Percentiles rank a stretch among this genome's conserved stretches.
Conservation (phyloP, 1,284 basidiomycete species). For the Ceratorhiza oryzae-sativae region DNA sequence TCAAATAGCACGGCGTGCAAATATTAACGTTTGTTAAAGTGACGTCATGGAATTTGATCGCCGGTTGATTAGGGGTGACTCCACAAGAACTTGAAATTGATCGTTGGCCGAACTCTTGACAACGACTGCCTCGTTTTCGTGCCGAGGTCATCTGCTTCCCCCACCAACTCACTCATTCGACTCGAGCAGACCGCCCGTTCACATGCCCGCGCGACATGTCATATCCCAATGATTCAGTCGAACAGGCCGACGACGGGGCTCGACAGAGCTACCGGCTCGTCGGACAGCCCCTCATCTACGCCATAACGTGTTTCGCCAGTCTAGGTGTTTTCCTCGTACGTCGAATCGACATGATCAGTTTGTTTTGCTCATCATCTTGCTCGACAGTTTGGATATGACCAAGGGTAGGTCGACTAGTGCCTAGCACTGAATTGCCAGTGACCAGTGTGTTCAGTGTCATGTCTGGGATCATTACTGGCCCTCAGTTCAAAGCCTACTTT, state of each 20-base stretch:
- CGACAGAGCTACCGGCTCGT: constrained; percentile 57
- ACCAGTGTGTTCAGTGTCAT: constrained; percentile 68
- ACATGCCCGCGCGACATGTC: constrained; percentile 23
- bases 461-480: constrained; percentile 93
- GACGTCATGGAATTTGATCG: constrained; percentile 18
- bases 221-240: constrained; percentile 12
- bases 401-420: constrained; percentile 68
- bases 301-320: constrained; percentile 83
- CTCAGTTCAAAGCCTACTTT: constrained; percentile 86
- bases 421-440: constrained; percentile 27
- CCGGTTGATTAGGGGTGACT: constrained; percentile 23
- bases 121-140: constrained; percentile 32
- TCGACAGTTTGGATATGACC: constrained; percentile 87
- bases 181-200: neutral
- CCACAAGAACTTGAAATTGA: constrained; percentile 14
- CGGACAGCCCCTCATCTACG: constrained; percentile 81
- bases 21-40: constrained; percentile 11
- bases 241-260: neutral
- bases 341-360: constrained; percentile 33
- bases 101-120: constrained; percentile 19
- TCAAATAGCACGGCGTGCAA: neutral
- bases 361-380: neutral
- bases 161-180: neutral
- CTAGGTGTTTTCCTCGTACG: constrained; percentile 87
- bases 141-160: constrained; percentile 1